A percentile compares a stretch with the other conserved stretches of the same genome.
phyloP scores from a whole-genome alignment of 1,139 yeast species.

The Pichia sp. region DNA sequence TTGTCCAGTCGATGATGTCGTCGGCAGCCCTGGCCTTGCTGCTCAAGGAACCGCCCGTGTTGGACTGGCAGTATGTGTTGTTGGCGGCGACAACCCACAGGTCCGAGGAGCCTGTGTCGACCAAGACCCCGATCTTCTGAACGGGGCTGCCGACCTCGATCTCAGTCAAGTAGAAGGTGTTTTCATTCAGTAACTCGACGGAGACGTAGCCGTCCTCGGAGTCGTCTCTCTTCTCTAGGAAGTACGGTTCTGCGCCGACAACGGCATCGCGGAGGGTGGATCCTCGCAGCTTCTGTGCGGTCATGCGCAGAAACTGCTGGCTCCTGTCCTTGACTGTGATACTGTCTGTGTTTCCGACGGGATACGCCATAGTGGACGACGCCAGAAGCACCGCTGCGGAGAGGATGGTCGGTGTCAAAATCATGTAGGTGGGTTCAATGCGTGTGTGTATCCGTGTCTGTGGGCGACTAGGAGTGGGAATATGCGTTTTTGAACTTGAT shows the following conservation, averaged over 20 bases:
- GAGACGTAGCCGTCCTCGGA: conserved; percentile 34
- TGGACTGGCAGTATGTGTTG: conserved; percentile 31
- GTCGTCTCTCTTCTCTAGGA: conserved; percentile 34
- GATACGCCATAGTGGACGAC: conserved; percentile 1
- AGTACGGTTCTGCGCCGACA: conserved; percentile 21
- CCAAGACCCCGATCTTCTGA: conserved; percentile 48
- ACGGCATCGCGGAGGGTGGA: conserved; percentile 22
- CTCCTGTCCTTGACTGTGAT: neutral
- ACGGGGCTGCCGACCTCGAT: conserved; percentile 54
- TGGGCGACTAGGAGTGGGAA: neutral
- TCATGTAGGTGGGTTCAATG: neutral
- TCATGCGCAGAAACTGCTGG: conserved; percentile 19
- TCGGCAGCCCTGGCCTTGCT: conserved; percentile 9
- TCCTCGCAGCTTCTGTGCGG: conserved; percentile 31
- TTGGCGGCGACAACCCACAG: conserved; percentile 48
- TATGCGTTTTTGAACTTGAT: no score
- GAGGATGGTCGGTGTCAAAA: neutral
- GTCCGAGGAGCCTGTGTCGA: conserved; percentile 72
- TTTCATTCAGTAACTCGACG: conserved; percentile 42
- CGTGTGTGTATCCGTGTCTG: neutral
- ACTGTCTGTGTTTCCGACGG: neutral
- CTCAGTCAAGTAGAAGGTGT: conserved; percentile 48
- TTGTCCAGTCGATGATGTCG: conserved; percentile 9
- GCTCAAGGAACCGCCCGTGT: conserved; percentile 16
- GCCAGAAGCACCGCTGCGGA: neutral